phyloP scores from a whole-genome alignment of 192 early-diverging fungal genomes.

The Phycomyces blakesleeanus region DNA sequence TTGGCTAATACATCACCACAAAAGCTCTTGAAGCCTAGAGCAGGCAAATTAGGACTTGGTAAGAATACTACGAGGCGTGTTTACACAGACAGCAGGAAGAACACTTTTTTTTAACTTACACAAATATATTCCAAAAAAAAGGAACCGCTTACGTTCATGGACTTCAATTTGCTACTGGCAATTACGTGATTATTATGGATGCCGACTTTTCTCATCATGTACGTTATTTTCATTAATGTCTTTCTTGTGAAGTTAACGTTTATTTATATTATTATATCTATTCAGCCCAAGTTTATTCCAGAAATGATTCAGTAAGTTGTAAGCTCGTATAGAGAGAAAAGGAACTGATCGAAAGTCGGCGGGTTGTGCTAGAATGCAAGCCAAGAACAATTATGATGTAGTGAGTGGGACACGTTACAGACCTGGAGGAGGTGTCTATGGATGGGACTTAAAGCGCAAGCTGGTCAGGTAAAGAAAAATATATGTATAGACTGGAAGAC shows the following conservation, averaged over 20 bases:
- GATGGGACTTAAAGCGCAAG: slow-evolving; percentile 96
- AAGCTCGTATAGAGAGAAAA: background rate
- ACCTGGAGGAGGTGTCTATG: slow-evolving; percentile 89
- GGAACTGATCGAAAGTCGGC: background rate
- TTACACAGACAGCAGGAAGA: background rate
- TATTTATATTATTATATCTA: background rate
- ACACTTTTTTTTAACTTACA: no score
- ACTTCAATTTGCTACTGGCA: slow-evolving; percentile 88
- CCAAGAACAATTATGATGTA: slow-evolving; percentile 80
- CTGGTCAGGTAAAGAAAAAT: slow-evolving; percentile 62
- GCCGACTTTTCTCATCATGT: slow-evolving; percentile 99
- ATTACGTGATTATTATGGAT: slow-evolving; percentile 97
- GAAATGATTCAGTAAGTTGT: slow-evolving; percentile 75
- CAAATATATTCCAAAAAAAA: no score
- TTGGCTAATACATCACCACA: background rate
- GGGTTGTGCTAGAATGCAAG: slow-evolving; percentile 60
- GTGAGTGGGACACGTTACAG: slow-evolving; percentile 93
- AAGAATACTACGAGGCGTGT: background rate
- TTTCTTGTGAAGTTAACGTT: background rate
- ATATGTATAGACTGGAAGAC: background rate
- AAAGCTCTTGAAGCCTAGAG: slow-evolving; percentile 84
- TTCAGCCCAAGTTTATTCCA: slow-evolving; percentile 92
- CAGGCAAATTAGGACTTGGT: slow-evolving; percentile 93
- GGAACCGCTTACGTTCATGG: slow-evolving; percentile 95
- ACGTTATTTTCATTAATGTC: slow-evolving; percentile 19